Percentiles rank a stretch among this genome's conserved stretches.
These are phyloP conservation scores for Trichosanthes truncata DNA, from an alignment of 306 rosid genomes.

Conservation along the genomic window DNA sequence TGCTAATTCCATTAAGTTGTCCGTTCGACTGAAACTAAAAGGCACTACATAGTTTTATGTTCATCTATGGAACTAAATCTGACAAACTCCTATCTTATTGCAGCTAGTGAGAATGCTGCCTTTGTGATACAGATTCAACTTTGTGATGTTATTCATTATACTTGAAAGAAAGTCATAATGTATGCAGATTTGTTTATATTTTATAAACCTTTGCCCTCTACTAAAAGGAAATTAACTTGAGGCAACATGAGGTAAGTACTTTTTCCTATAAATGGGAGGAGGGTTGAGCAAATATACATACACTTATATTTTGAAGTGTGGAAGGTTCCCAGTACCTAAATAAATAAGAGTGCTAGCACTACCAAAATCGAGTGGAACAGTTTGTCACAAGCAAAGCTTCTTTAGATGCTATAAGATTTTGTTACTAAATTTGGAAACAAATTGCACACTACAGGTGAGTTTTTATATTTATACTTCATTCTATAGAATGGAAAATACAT, in stretches of 20 bases:
- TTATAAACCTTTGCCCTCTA: background rate
- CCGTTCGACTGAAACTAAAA: background rate
- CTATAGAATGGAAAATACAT: background rate
- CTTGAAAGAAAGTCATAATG: background rate
- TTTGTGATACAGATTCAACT: background rate
- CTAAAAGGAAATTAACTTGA: background rate
- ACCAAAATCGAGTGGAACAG: background rate
- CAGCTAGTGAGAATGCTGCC: background rate
- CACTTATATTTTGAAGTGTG: background rate
- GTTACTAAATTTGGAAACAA: background rate
- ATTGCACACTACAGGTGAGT: background rate
- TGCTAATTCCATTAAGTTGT: slow-evolving; percentile 2
- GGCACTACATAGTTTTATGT: background rate
- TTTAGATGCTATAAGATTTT: background rate
- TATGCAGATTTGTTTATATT: background rate
- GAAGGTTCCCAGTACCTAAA: background rate
- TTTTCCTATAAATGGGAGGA: background rate
- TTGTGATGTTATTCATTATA: background rate
- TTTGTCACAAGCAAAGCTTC: background rate
- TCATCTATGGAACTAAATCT: background rate
- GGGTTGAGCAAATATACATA: background rate
- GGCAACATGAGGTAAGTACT: rapidly evolving
- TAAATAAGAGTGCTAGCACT: background rate
- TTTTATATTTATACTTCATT: background rate
- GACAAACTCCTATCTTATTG: background rate